A percentile compares a stretch with the other conserved stretches of the same genome.
phyloP scores from a whole-genome alignment of 2,329 filamentous ascomycete species.

The Botrytis pseudocinerea region DNA sequence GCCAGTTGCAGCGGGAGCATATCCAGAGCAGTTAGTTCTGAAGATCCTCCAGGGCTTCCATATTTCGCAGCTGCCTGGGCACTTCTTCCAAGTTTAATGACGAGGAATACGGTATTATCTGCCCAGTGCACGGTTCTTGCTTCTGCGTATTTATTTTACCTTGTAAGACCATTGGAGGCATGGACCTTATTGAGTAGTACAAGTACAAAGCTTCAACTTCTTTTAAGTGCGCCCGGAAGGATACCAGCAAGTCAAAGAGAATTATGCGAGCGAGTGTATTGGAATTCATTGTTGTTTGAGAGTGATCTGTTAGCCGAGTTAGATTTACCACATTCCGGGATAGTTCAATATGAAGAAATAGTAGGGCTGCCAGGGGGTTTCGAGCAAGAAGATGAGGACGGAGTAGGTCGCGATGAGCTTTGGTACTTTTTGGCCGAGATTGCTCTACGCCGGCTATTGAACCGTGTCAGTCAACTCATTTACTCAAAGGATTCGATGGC shows the following conservation, averaged over 20 bases:
- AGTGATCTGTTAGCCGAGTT: conserved; percentile 78
- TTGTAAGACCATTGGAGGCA: conserved; percentile 78
- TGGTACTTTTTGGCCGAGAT: conserved; percentile 89
- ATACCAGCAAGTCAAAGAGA: conserved; percentile 71
- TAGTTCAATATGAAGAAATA: conserved; percentile 78
- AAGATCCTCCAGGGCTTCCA: conserved; percentile 72
- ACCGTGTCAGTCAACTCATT: conserved; percentile 76
- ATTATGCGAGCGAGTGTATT: conserved; percentile 76
- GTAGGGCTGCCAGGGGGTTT: conserved; percentile 78
- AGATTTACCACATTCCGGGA: conserved; percentile 78
- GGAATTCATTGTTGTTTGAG: conserved; percentile 80
- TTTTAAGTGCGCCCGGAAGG: conserved; percentile 71
- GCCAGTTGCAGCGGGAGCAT: conserved; percentile 76
- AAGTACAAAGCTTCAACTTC: conserved; percentile 77
- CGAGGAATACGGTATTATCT: conserved; percentile 73
- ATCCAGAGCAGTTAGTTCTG: conserved; percentile 65
- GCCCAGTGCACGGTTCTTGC: conserved; percentile 80
- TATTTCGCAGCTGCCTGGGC: conserved; percentile 83
- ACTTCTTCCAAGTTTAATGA: conserved; percentile 75
- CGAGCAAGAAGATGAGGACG: conserved; percentile 64
- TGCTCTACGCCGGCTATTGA: conserved; percentile 72
- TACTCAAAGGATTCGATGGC: conserved; percentile 73
- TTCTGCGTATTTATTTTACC: conserved; percentile 79
- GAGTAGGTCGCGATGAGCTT: conserved; percentile 70
- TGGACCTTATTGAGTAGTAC: conserved; percentile 80